A percentile compares a stretch with the other conserved stretches of the same genome.
Conservation (phyloP, 768 basidiomycete genomes). For the Tylopilus cervinicoccineus region DNA sequence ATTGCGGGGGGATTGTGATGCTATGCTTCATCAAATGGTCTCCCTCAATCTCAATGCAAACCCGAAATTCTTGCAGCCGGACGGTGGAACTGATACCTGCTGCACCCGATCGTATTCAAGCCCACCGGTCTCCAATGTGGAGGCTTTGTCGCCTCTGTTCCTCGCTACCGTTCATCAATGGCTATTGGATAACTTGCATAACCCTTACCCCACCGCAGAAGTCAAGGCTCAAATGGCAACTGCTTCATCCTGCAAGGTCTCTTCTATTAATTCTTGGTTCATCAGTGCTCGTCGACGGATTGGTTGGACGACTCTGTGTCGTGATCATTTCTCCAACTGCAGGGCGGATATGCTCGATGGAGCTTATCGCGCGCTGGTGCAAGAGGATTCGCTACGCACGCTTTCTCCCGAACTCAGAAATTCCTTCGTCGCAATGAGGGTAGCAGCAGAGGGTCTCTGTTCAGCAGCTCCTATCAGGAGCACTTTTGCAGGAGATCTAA, state of each 20-base stretch:
- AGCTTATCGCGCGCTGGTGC: slow-evolving; percentile 26
- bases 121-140: neutral
- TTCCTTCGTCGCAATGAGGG: slow-evolving; percentile 31
- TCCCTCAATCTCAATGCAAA: neutral
- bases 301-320: slow-evolving; percentile 46
- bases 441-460: slow-evolving; percentile 30
- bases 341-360: slow-evolving; percentile 26
- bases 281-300: slow-evolving; percentile 44
- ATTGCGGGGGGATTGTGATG: slow-evolving; percentile 3
- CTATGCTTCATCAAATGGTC: slow-evolving; percentile 3
- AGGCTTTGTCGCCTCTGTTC: neutral
- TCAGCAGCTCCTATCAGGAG: slow-evolving; percentile 26
- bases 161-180: slow-evolving; percentile 33
- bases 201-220: slow-evolving; percentile 45
- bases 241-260: slow-evolving; percentile 14
- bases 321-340: slow-evolving; percentile 23
- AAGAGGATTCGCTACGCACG: slow-evolving; percentile 12
- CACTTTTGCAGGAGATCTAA: slow-evolving; percentile 26
- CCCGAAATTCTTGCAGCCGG: neutral
- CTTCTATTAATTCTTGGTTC: slow-evolving; percentile 46
- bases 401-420: slow-evolving; percentile 18
- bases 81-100: neutral
- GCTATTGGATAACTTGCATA: slow-evolving; percentile 43
- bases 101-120: neutral
- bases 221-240: slow-evolving; percentile 24